phyloP scores from a whole-genome alignment of 1,139 yeast genomes.

The Meyerozyma athensensis region DNA sequence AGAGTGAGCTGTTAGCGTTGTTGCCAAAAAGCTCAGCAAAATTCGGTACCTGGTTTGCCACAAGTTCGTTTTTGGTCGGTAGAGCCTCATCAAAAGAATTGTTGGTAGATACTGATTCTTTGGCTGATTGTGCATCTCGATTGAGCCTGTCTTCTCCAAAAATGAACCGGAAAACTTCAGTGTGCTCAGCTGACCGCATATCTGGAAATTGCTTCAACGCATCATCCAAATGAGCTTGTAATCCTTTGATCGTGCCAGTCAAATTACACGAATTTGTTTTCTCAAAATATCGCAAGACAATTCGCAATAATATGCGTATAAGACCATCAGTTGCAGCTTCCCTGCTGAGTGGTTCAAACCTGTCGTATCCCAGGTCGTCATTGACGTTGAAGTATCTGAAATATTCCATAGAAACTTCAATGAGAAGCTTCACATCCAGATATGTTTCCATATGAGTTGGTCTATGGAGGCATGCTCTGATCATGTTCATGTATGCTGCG shows the following conservation, averaged over 20 bases:
- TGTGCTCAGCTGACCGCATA: conserved; percentile 12
- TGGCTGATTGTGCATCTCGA: neutral
- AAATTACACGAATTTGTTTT: conserved; percentile 13
- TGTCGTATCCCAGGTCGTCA: conserved; percentile 11
- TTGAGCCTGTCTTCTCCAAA: conserved; percentile 5
- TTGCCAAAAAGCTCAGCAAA: neutral
- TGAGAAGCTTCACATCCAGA: conserved; percentile 28
- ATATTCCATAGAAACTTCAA: conserved; percentile 23
- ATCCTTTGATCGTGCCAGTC: conserved; percentile 14
- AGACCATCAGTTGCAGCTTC: conserved; percentile 21
- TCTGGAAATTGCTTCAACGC: conserved; percentile 24
- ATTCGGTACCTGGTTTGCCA: neutral
- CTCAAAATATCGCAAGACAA: conserved; percentile 24
- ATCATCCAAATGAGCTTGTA: conserved; percentile 22
- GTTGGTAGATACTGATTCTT: neutral
- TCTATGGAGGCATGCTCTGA: conserved; percentile 29
- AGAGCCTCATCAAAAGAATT: neutral
- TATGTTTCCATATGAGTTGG: conserved; percentile 25
- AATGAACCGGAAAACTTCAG: neutral
- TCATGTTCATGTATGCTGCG: conserved; percentile 29
- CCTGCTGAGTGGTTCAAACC: conserved; percentile 18
- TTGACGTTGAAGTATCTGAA: conserved; percentile 15
- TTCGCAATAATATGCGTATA: conserved; percentile 20
- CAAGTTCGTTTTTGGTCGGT: neutral
- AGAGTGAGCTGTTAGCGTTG: neutral